Evolutionary conservation across 768 basidiomycete species (phyloP).

Genomic region (Suillus clintonianus): DNA sequence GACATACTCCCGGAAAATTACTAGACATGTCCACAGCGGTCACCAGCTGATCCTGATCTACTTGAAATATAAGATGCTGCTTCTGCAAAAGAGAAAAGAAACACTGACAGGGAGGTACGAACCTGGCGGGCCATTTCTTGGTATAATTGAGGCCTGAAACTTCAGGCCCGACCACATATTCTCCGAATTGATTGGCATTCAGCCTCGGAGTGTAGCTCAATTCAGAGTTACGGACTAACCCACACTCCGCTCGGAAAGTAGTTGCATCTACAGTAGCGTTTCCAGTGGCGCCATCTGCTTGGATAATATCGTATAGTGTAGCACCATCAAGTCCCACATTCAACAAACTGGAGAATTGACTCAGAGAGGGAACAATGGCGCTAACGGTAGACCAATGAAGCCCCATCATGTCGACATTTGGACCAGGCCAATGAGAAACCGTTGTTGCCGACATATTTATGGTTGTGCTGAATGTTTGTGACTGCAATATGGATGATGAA

Average conservation of each 20-base stretch:
- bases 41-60: background rate
- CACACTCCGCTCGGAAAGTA: constrained; percentile 5
- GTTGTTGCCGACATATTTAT: background rate
- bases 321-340: background rate
- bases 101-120: background rate
- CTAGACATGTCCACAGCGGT: background rate
- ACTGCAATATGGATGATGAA: constrained; percentile 10
- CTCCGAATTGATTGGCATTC: background rate
- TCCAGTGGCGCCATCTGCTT: background rate
- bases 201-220: background rate
- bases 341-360: background rate
- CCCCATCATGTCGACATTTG: background rate
- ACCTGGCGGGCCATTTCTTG: background rate
- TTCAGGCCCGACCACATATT: background rate
- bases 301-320: constrained; percentile 10
- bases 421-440: background rate
- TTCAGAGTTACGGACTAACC: constrained; percentile 2
- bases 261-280: constrained; percentile 9
- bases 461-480: constrained; percentile 6
- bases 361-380: constrained; percentile 1
- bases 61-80: background rate
- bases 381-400: constrained; percentile 3
- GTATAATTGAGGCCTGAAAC: constrained; percentile 9
- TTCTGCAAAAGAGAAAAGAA: background rate
- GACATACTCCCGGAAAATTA: background rate